Evolutionary conservation across 805 yeast genomes (phyloP), one percentile per base, ranked within the genome.

Genomic region (Saccharomycodes ludwigii): DNA sequence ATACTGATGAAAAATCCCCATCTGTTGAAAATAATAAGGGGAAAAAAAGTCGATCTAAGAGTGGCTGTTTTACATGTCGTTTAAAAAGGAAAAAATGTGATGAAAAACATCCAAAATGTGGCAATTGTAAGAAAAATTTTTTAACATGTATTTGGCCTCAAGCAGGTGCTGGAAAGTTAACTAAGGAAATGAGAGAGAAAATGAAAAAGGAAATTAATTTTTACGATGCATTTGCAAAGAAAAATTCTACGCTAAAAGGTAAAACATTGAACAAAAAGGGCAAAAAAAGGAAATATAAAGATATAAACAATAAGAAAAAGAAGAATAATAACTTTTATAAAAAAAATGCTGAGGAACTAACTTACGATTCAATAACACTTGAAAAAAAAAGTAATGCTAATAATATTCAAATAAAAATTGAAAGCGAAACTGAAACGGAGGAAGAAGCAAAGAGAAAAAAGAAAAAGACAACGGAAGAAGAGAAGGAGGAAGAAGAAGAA

Each of bases 51-150:
- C 29, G 45, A 27, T 35, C 41, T 5, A 36, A 36, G 20, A 27
- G 41, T 4, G 47, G 47, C 3, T 42, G 47, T 28, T 42, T 39
- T 30, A 39, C 44, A 6, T 42, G 47, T 27, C 31, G 47, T 15
- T 27, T 34, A 11, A 39, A 37, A 18, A 38, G 41, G 31, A 37
- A 40, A 32, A 41, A 43, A 21, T 43, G 47, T 30, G 44, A 43
- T 36, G 47, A 43, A 21, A 24, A n/a, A 6, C 41, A 27, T 15
- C 41, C 44, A 4, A 36, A 34, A 15, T 43, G 47, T 27, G 36
- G 33, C 10, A 26, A 35, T 5, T 43, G 47, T 22, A 29, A 33
- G 5, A 38, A 25, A 17, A 34, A 38, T 19, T 30, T 31, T 24
- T 25, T 33, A 11, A 42, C 37, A 10, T 43, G 47, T 30, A 33